A percentile compares a stretch with the other conserved stretches of the same genome.
These are phyloP conservation scores for Eucalyptus sideroxylon DNA, from an alignment of 345 rosid genomes.

Conservation along the genomic window DNA sequence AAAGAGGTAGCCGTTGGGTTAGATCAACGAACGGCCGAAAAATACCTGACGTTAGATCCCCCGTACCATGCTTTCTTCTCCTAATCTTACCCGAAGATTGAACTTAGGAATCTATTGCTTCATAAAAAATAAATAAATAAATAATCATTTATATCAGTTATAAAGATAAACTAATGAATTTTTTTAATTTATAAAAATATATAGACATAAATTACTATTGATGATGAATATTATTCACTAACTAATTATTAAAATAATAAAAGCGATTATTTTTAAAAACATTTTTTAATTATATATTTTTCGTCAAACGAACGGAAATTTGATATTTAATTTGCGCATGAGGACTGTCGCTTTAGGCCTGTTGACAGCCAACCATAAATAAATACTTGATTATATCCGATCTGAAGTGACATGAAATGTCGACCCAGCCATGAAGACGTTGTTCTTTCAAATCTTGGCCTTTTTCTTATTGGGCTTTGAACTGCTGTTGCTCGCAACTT, in stretches of 20 bases:
- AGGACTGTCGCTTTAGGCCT: background rate
- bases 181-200: no score
- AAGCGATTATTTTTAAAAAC: accelerated
- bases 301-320: no score
- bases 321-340: background rate
- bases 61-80: background rate
- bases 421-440: background rate
- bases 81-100: background rate
- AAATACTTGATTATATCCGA: background rate
- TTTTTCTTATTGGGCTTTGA: background rate
- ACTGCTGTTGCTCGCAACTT: background rate
- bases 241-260: no score
- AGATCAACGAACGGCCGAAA: background rate
- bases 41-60: background rate
- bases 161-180: accelerated
- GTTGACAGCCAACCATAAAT: background rate
- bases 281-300: no score
- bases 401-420: background rate
- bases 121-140: no score
- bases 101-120: background rate
- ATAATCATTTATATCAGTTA: accelerated
- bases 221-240: no score
- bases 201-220: accelerated
- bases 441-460: background rate
- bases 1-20: background rate